Evolutionary conservation across 768 basidiomycete genomes (phyloP), one percentile per base, ranked within the genome.

Genomic region (Boletus sp.): DNA sequence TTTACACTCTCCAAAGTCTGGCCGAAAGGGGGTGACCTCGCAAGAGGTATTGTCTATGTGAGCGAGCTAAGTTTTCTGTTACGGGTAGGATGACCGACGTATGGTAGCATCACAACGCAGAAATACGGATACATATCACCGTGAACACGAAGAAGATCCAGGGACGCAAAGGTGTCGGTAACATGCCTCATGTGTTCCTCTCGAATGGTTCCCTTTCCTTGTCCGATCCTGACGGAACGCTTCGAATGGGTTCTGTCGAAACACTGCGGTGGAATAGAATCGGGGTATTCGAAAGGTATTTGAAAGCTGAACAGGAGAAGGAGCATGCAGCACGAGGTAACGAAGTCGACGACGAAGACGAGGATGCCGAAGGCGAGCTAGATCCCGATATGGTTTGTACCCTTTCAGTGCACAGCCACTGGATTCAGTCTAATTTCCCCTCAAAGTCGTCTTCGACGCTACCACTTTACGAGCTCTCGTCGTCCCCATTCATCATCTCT

Each of bases 11-110:
- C 67, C 8, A 80, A 83, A 63, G 81, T 81, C 5, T 90, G 87
- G 85, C 76, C 78, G 0, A 70, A 74, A 5, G 71, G 73, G 1
- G 72, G 71, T 2, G 77, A 77, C 47, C 77, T 73, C 7, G 55
- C 67, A 36, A 57, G 80, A 11, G 88, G 77, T 1, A 80, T 90
- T 36, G 70, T 86, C 53, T 90, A 89, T 65, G 88, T 90, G 64
- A 57, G 86, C 9, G 77, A 36, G 50, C 29, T 46, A 12, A 29
- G 8, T 17, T 24, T 36, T 17, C 32, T 10, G 14, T n/a, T 7
- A 10, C 20, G 41, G 12, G 4, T 9, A 40, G 14, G 8, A 28
- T 51, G 40, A 29, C 58, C 55, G 17, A 61, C 46, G 20, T 11
- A 8, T 6, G 50, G 12, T 57, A 89, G 86, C 76, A 83, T 63